Base-by-base conservation (phyloP, 176 grass and related monocot genomes). In the Carex scoparia region DNA sequence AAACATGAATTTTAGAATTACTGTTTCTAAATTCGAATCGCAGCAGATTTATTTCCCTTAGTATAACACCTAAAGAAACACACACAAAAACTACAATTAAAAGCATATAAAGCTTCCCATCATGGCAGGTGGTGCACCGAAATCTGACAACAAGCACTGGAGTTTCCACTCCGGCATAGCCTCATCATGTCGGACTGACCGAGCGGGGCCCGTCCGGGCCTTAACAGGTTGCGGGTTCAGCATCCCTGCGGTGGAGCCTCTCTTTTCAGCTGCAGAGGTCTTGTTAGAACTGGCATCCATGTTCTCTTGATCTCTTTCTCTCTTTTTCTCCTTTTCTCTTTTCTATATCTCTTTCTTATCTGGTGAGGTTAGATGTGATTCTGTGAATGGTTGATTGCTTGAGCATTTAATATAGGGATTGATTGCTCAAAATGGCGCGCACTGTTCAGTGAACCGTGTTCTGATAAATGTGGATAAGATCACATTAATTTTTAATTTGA, bases 141-240 rank as follows among this genome's bases (percentile, higher is more conserved):
- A 69, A 61, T 97, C 91, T 9, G 89, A 73, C 78, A 91, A 97
- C 30, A 97, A 86, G 70, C 87, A 87, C 35, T 91, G 80, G 59
- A 97, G 91, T 86, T 97, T 97, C 91, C 94, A 97, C 79, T 81
- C 94, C 7, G 94, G 94, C 84, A 93, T 58, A 16, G 65, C 0
- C 68, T 9, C 61, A 7, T 81, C 87, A 3, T 53, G 61, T 46
- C 48, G 42, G 33, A 46, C 63, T 0, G 53, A 6, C 37, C 38
- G 18, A 49, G 42, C 7, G 1, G 64, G 53, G 38, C 32, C 5
- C 1, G 10, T 32, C 27, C 1, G 0, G 28, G 86, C 19, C 40
- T 23, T 71, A 10, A 8, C 15, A 4, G 44, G 51, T 10, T 51
- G 10, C 18, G 16, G 4, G 23, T 4, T 4, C 40, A 5, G 14